Base-by-base conservation (phyloP, 768 basidiomycete genomes). In the Dictyophora rubrovolvata region DNA sequence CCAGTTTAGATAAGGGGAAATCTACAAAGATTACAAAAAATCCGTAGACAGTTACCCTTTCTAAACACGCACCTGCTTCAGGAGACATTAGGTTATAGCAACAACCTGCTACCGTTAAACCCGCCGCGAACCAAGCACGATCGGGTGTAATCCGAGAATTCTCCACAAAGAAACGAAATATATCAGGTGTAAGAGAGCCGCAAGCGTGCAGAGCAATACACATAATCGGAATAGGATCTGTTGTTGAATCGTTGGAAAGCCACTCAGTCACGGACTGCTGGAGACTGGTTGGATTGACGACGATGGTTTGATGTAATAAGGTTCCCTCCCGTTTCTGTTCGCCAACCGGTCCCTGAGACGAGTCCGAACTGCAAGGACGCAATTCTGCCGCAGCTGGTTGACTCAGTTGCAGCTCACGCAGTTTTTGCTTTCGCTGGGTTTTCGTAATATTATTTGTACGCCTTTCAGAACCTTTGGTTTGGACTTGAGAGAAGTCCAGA, bases 181-280 rank as follows among this genome's bases (percentile, higher is more conserved):
- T 75, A 63, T 85, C 82, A 28, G 82, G 77, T 1, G 85, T 86
- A 42, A 89, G 78, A 1, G 86, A 83, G 4, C 87, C 87, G 63
- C 87, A 89, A 1, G 86, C 85, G 63, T 89, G 87, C 36, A 89
- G 74, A 17, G 82, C 87, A 33, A 87, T 78, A 48, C 89, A 71
- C 23, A 86, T 69, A 9, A 87, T 77, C 1, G 83, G 82, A 21
- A 67, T 54, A 4, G 69, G 61, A 6, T 55, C 21, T 17, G 23
- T 28, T 16, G 18, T 16, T 12, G 42, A n/a, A 11, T 35, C 23
- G 52, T 42, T 28, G 49, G 7, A 28, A 35, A 85, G 67, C 87
- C 87, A 88, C 21, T 76, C 74, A 58, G 77, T 69, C 17, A 85
- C 72, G 6, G 78, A 68, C 0, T 64, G 60, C 1, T 77, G 65